Percentiles rank a stretch among this genome's conserved stretches.
Evolutionary conservation across 495 filamentous ascomycete genomes (phyloP).

Genomic region (Tetracladium marchalianum): DNA sequence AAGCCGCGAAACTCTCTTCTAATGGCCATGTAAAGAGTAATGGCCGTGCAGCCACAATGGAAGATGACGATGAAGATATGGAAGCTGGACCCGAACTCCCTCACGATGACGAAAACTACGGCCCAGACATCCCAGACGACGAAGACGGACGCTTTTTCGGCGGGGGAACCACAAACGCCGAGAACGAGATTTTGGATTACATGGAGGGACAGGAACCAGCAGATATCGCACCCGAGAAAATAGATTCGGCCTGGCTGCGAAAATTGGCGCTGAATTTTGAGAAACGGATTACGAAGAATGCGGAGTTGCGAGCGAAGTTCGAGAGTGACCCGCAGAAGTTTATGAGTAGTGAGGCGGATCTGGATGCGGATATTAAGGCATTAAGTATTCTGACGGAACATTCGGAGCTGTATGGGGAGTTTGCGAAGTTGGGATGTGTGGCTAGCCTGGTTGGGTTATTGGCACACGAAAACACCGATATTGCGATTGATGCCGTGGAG

Average conservation of each 20-base stretch:
- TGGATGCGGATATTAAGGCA: slow-evolving; percentile 84
- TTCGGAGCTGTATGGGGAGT: slow-evolving; percentile 73
- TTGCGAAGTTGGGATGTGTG: slow-evolving; percentile 68
- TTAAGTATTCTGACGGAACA: slow-evolving; percentile 84
- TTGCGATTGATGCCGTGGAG: slow-evolving; percentile 85
- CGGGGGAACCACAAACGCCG: slow-evolving; percentile 72
- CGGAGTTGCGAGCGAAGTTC: slow-evolving; percentile 82
- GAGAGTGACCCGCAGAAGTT: slow-evolving; percentile 79
- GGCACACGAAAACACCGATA: slow-evolving; percentile 94
- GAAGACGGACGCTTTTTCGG: slow-evolving; percentile 95
- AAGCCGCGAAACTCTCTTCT: slow-evolving; percentile 64
- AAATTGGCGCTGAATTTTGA: slow-evolving; percentile 79
- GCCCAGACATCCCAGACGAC: slow-evolving; percentile 58
- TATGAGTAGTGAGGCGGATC: slow-evolving; percentile 67
- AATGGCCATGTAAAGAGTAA: slow-evolving; percentile 54
- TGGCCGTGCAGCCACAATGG: slow-evolving; percentile 48
- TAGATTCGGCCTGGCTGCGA: slow-evolving; percentile 76
- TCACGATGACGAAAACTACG: slow-evolving; percentile 46
- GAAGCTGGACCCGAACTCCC: slow-evolving; percentile 62
- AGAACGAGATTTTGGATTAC: slow-evolving; percentile 82
- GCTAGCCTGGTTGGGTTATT: slow-evolving; percentile 69
- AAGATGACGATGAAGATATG: slow-evolving; percentile 49
- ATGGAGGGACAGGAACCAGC: slow-evolving; percentile 64
- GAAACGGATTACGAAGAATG: slow-evolving; percentile 82
- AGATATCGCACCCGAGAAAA: slow-evolving; percentile 53